Evolutionary conservation across 2,329 filamentous ascomycete species (phyloP).

Genomic region (Chaetoscypha palmicola): DNA sequence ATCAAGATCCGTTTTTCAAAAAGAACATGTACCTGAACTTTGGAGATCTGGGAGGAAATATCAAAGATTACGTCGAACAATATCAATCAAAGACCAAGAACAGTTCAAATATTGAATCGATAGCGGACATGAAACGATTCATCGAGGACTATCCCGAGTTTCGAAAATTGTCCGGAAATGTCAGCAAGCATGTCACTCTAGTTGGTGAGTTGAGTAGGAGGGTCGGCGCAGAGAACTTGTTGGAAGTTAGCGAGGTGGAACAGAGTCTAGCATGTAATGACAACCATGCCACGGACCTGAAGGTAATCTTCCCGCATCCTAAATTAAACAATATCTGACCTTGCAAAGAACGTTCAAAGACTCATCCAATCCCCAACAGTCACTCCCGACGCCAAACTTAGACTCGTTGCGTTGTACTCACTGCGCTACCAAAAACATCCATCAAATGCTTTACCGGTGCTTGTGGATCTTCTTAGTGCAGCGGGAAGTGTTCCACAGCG

Average conservation of each 20-base stretch:
- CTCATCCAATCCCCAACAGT: constrained; percentile 77
- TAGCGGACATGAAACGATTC: constrained; percentile 97
- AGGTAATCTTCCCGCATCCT: constrained; percentile 43
- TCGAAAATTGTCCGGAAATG: constrained; percentile 91
- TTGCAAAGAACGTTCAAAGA: constrained; percentile 65
- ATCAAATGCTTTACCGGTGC: constrained; percentile 73
- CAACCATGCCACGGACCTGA: constrained; percentile 86
- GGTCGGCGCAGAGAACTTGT: constrained; percentile 74
- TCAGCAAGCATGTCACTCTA: constrained; percentile 95
- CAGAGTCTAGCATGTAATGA: constrained; percentile 96
- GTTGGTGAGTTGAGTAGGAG: constrained; percentile 88
- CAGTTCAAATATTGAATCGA: constrained; percentile 92
- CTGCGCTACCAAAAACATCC: constrained; percentile 85
- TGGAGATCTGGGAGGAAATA: constrained; percentile 88
- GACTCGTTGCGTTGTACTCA: constrained; percentile 88
- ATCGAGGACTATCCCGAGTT: constrained; percentile 99
- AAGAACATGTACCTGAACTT: constrained; percentile 99
- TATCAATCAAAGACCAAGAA: constrained; percentile 98
- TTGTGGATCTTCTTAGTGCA: constrained; percentile 78
- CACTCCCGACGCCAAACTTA: constrained; percentile 74
- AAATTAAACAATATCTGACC: constrained; percentile 22
- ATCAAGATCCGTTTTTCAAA: constrained; percentile 97
- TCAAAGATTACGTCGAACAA: constrained; percentile 97
- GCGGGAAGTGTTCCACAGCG: constrained; percentile 73
- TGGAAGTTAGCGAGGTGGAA: constrained; percentile 97